Evolutionary conservation across 2,329 filamentous ascomycete genomes (phyloP).

Genomic region (Pseudonectria buxi): DNA sequence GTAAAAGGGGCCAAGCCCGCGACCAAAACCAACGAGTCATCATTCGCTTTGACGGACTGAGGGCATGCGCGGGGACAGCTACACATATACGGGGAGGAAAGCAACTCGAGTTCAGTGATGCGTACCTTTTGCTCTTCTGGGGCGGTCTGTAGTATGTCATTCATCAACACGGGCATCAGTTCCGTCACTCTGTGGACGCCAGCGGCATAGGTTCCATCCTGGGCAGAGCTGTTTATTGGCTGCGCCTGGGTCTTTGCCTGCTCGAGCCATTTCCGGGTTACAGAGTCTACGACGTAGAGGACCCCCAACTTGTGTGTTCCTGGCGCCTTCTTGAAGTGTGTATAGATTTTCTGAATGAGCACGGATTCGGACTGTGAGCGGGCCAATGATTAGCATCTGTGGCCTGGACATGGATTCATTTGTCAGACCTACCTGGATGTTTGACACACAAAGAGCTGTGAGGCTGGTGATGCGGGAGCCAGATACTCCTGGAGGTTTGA

Average conservation of each 20-base stretch:
- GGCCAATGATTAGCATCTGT: constrained; percentile 12
- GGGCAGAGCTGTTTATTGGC: constrained; percentile 69
- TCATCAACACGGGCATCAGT: constrained; percentile 87
- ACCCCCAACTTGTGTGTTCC: constrained; percentile 96
- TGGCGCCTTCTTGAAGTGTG: constrained; percentile 92
- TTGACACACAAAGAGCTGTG: constrained; percentile 79
- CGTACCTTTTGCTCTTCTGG: constrained; percentile 97
- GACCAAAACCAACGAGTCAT: constrained; percentile 6
- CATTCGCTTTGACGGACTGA: constrained; percentile 9
- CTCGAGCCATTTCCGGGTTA: constrained; percentile 98
- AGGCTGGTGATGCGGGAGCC: constrained; percentile 85
- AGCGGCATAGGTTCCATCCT: constrained; percentile 88
- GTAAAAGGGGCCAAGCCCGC: constrained; percentile 4
- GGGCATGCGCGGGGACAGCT: constrained; percentile 8
- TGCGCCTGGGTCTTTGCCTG: constrained; percentile 84
- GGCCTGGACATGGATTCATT: constrained; percentile 1
- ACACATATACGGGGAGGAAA: constrained; percentile 10
- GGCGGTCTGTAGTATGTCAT: constrained; percentile 82
- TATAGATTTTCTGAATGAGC: constrained; percentile 93
- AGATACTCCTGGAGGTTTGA: constrained; percentile 92
- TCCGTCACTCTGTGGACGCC: constrained; percentile 96
- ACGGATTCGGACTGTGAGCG: constrained; percentile 75
- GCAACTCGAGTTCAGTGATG: constrained; percentile 29
- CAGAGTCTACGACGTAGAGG: constrained; percentile 99
- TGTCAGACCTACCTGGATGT: constrained; percentile 66